phyloP scores from a whole-genome alignment of 2,329 filamentous ascomycete species.

The Davidsoniella australis region DNA sequence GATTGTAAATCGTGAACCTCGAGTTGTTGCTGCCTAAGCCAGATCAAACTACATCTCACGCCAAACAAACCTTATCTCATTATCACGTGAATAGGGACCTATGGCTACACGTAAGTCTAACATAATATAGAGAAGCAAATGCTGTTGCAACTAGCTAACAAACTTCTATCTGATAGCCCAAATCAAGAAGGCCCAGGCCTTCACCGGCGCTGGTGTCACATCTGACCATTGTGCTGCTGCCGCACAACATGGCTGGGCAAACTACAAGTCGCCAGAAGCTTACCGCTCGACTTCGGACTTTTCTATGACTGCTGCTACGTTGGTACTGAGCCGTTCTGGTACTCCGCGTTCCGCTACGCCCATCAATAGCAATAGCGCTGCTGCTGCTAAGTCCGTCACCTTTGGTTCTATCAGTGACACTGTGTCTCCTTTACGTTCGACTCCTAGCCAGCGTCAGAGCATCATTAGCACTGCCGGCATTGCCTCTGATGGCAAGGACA shows the following conservation, averaged over 20 bases:
- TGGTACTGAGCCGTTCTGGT: too few relatives aligned
- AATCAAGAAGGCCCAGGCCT: not conserved
- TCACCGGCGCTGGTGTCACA: conserved; percentile 1
- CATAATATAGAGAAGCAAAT: too few relatives aligned
- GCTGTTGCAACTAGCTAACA: too few relatives aligned
- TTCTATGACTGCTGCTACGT: conserved; percentile 27
- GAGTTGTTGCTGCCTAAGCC: too few relatives aligned
- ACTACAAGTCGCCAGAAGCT: conserved; percentile 34
- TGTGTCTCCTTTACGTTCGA: too few relatives aligned
- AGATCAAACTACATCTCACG: too few relatives aligned
- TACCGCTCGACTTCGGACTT: conserved; percentile 30
- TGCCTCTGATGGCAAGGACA: not conserved
- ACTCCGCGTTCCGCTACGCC: too few relatives aligned
- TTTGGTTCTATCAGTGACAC: too few relatives aligned
- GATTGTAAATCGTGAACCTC: too few relatives aligned
- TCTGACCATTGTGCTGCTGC: conserved; percentile 37
- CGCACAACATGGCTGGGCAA: conserved; percentile 51
- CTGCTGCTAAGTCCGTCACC: not conserved
- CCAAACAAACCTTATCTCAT: too few relatives aligned
- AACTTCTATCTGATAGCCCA: not conserved
- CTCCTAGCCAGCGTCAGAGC: not conserved
- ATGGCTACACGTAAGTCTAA: conserved; percentile 1
- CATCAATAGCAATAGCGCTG: not conserved
- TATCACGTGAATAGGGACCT: too few relatives aligned
- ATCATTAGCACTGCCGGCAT: not conserved